These are phyloP conservation scores for Tricholoma sp. DNA, from an alignment of 768 basidiomycete genomes.

Conservation along the genomic window DNA sequence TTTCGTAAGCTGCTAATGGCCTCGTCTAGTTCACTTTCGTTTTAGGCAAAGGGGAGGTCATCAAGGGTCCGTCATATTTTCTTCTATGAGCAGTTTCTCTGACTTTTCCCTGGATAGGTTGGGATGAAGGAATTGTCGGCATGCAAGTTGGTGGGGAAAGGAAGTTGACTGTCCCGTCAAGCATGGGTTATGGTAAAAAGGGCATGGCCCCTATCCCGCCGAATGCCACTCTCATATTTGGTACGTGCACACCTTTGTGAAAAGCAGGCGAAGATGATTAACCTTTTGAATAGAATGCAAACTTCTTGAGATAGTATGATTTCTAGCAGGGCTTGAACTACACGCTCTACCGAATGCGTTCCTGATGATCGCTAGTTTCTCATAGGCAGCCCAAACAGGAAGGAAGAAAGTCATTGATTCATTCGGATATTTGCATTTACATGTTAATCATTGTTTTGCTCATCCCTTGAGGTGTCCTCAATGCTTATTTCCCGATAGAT, in stretches of 20 bases:
- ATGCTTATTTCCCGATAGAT: too few species aligned
- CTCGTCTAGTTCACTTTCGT: slow-evolving; percentile 61
- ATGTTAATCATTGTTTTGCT: too few species aligned
- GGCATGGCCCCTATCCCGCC: slow-evolving; percentile 55
- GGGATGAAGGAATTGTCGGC: slow-evolving; percentile 89
- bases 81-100: not conserved
- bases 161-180: slow-evolving; percentile 65
- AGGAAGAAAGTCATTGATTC: too few species aligned
- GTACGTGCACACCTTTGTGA: slow-evolving; percentile 34
- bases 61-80: slow-evolving; percentile 56
- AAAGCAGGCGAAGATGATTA: not conserved
- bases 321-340: not conserved
- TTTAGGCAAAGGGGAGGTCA: slow-evolving; percentile 86
- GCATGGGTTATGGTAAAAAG: slow-evolving; percentile 69
- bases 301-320: slow-evolving; percentile 61
- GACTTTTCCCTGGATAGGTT: slow-evolving; percentile 39
- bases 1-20: slow-evolving; percentile 1
- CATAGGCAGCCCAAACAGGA: too few species aligned
- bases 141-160: slow-evolving; percentile 93
- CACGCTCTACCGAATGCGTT: not conserved
- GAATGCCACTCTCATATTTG: slow-evolving; percentile 80
- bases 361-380: too few species aligned
- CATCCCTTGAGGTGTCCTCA: too few species aligned
- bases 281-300: slow-evolving; percentile 54
- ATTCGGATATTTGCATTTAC: too few species aligned